Evolutionary conservation across 306 rosid genomes (phyloP), one percentile per base, ranked within the genome.

Genomic region (Senna tora): DNA sequence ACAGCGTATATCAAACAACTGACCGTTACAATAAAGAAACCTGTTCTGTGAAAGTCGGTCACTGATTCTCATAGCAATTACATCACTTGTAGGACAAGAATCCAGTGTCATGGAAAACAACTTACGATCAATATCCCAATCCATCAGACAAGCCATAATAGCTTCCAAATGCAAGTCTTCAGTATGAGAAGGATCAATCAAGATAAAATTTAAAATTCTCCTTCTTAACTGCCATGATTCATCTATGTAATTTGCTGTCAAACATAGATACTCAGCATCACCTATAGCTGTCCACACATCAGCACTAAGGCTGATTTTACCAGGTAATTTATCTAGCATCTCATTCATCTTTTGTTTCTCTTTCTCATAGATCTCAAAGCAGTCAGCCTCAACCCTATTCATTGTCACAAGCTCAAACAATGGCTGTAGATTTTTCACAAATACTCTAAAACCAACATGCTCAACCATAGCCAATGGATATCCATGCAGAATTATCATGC

Each of bases 111-210:
- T 85, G 71, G 97, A 91, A 72, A 90, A 92, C 77, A 92, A 80
- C 68, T 95, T 95, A 0, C 99, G 92, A 66, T 95, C 97, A 63
- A 92, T 88, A 85, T 95, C 99, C 99, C 99, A 95, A 68, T 92
- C 97, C 93, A 92, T 95, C 61, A 95, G 69, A 67, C 96, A 85
- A 46, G 81, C 39, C 91, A 90, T 92, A 78, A 95, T 84, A 60
- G 87, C 80, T 58, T 92, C 96, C 25, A 96, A 85, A 71, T 85
- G 93, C 80, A 80, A 71, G 76, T 95, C 96, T 80, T 88, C 96
- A 9, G 97, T 88, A 20, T 84, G 86, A 81, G 87, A 87, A 78
- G 90, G 88, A 87, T 95, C 96, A 52, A 88, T 72, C 87, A 77
- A 70, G 53, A 88, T 80, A 68, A 85, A 95, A 79, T 84, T 95